Evolutionary conservation across 1,139 yeast species (phyloP).

Genomic region (Hyphopichia buzzinii): DNA sequence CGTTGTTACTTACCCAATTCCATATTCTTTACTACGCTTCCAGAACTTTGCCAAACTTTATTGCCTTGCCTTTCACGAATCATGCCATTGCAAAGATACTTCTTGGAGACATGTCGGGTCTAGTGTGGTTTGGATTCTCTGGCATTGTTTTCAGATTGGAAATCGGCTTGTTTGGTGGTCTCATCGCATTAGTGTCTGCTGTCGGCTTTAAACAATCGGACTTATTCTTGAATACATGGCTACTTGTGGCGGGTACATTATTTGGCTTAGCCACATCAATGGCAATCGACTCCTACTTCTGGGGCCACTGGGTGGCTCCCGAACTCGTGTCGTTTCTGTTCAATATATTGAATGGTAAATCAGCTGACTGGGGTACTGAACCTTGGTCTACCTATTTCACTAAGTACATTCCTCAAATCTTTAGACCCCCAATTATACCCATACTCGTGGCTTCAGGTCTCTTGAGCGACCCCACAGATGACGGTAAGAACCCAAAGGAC

Average conservation of each 20-base stretch:
- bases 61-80: constrained; percentile 75
- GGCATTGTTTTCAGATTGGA: constrained; percentile 76
- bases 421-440: constrained; percentile 65
- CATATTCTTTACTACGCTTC: constrained; percentile 76
- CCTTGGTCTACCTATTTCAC: constrained; percentile 69
- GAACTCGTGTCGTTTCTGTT: constrained; percentile 71
- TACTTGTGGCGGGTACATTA: constrained; percentile 52
- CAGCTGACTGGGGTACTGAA: constrained; percentile 81
- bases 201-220: constrained; percentile 46
- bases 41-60: constrained; percentile 81
- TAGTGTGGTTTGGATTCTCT: constrained; percentile 58
- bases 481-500: constrained; percentile 11
- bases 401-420: constrained; percentile 41
- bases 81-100: constrained; percentile 52
- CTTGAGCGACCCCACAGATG: constrained; percentile 37
- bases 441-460: constrained; percentile 45
- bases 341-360: constrained; percentile 71
- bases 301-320: constrained; percentile 63
- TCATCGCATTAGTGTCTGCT: constrained; percentile 44
- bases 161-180: constrained; percentile 54
- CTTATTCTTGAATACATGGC: constrained; percentile 30
- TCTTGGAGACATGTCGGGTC: constrained; percentile 50
- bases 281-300: constrained; percentile 70
- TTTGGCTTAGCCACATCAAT: constrained; percentile 52
- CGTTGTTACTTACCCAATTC: constrained; percentile 66